phyloP scores from a whole-genome alignment of 1,139 yeast genomes.

The Eremothecium cymbalariae region DNA sequence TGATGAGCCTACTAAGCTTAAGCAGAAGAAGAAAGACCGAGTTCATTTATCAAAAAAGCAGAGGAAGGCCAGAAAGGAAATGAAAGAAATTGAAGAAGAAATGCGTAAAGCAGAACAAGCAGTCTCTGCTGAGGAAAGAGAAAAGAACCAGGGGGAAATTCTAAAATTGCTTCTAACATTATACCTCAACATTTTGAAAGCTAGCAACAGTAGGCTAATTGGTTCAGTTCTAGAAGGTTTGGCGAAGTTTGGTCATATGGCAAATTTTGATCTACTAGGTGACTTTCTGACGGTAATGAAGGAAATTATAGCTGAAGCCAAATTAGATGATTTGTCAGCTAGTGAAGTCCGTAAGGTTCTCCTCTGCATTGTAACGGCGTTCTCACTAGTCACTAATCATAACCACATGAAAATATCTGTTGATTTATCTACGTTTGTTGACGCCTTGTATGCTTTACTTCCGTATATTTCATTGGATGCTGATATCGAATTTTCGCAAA shows the following conservation, averaged over 20 bases:
- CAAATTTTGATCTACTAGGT: conserved; percentile 84
- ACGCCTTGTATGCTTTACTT: conserved; percentile 59
- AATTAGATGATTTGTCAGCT: conserved; percentile 37
- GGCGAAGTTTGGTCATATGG: conserved; percentile 84
- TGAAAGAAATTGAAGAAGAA: conserved; percentile 82
- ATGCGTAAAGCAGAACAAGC: conserved; percentile 80
- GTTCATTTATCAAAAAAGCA: conserved; percentile 84
- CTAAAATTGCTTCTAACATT: conserved; percentile 62
- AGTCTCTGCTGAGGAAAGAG: conserved; percentile 80
- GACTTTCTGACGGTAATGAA: conserved; percentile 84
- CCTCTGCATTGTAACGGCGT: conserved; percentile 82
- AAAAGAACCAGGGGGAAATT: conserved; percentile 74
- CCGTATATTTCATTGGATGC: conserved; percentile 67
- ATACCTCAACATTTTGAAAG: conserved; percentile 69
- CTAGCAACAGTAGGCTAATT: conserved; percentile 56
- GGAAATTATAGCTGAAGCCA: conserved; percentile 59
- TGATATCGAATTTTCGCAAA: conserved; percentile 78
- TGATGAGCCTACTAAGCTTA: conserved; percentile 40
- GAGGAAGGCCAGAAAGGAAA: conserved; percentile 77
- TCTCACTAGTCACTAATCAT: conserved; percentile 74
- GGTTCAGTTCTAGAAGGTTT: conserved; percentile 88
- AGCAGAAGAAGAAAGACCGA: conserved; percentile 73
- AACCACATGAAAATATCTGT: conserved; percentile 54
- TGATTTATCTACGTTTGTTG: conserved; percentile 64
- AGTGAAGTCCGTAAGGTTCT: conserved; percentile 55